These are phyloP conservation scores for Chernovozyma sophiae-reginae DNA, from an alignment of 1,139 yeast genomes.

Conservation along the genomic window DNA sequence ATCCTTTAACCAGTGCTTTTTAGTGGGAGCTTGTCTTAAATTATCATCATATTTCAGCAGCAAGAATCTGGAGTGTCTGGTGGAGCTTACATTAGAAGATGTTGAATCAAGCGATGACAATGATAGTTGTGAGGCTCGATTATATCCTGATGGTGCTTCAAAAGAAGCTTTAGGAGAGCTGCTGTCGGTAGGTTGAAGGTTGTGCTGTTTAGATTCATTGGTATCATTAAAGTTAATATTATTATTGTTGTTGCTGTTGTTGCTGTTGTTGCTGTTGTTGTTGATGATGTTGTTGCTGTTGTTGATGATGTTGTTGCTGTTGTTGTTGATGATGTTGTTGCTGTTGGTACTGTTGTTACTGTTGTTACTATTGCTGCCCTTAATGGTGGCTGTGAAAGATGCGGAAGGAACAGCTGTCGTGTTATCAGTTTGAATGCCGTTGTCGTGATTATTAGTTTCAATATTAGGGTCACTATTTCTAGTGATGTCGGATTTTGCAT, in stretches of 20 bases:
- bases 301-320: neutral
- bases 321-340: neutral
- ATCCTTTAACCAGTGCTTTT: constrained; percentile 80
- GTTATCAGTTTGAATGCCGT: neutral
- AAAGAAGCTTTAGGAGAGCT: neutral
- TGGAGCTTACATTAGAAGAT: constrained; percentile 25
- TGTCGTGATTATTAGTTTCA: neutral
- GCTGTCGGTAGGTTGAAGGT: neutral
- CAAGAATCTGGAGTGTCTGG: constrained; percentile 6
- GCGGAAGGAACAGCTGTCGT: too few relatives aligned
- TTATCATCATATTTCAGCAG: constrained; percentile 24
- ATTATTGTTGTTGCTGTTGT: neutral
- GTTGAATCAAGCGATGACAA: constrained; percentile 34
- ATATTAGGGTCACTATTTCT: neutral
- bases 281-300: neutral
- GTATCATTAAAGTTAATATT: neutral
- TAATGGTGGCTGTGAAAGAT: neutral
- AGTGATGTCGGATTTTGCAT: neutral
- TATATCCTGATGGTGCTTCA: neutral
- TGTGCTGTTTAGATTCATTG: neutral
- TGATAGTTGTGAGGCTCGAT: constrained; percentile 23
- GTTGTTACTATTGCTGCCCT: neutral
- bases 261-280: neutral
- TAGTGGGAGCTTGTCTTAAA: constrained; percentile 49
- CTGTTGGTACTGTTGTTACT: neutral